phyloP scores from a whole-genome alignment of 176 grass and related monocot genomes.

The Oryza meridionalis region DNA sequence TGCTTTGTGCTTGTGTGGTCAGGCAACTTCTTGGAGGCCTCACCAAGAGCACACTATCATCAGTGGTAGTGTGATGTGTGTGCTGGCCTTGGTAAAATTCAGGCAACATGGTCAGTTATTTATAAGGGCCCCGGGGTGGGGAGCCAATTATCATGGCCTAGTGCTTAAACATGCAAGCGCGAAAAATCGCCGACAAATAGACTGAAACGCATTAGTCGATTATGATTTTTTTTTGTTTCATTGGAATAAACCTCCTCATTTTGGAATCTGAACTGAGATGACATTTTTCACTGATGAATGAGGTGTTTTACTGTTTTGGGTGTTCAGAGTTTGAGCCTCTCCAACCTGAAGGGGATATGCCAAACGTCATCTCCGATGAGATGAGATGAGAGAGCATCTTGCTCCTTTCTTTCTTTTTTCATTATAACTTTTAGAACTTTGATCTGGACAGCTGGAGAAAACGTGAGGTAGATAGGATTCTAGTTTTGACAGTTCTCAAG shows the following conservation, averaged over 20 bases:
- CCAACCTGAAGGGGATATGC: conserved; percentile 14
- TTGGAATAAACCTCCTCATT: conserved; percentile 15
- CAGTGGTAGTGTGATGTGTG: conserved; percentile 27
- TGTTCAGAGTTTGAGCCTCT: conserved; percentile 1
- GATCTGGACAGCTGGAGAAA: conserved; percentile 43
- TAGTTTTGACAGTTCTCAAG: background rate
- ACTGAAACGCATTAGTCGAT: background rate
- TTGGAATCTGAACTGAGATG: conserved; percentile 11
- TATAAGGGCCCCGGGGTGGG: conserved; percentile 52
- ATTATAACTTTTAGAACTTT: conserved; percentile 41
- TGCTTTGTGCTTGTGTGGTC: background rate
- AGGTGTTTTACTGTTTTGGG: conserved; percentile 14
- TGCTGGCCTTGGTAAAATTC: conserved; percentile 50
- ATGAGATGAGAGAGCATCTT: conserved; percentile 44
- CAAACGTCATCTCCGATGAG: conserved; percentile 27
- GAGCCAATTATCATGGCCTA: conserved; percentile 9
- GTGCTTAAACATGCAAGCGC: background rate
- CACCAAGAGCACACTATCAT: conserved; percentile 30
- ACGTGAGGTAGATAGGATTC: conserved; percentile 1
- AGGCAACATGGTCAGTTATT: conserved; percentile 60
- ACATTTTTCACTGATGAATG: background rate
- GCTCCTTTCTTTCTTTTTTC: background rate
- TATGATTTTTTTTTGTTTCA: background rate
- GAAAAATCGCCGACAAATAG: background rate
- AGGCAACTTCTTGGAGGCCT: conserved; percentile 28